Evolutionary conservation across 2,329 filamentous ascomycete genomes (phyloP).

Genomic region (Diplodia scrobiculata): DNA sequence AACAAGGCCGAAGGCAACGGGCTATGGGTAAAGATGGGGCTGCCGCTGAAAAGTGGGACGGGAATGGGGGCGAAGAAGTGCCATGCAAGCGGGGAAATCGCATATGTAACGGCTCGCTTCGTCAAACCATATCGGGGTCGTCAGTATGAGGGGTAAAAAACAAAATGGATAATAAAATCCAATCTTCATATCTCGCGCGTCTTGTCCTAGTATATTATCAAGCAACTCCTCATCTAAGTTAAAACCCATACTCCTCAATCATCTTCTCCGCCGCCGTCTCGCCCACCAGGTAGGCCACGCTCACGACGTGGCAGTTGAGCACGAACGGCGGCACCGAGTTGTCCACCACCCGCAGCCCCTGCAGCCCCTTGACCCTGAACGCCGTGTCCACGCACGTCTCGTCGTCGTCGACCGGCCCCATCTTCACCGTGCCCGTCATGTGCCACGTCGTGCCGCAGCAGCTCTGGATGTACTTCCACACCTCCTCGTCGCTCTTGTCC

Average conservation of each 20-base stretch:
- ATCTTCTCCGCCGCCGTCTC: slow-evolving; percentile 42
- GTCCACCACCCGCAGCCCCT: slow-evolving; percentile 36
- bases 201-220: neutral
- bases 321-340: slow-evolving; percentile 34
- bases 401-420: slow-evolving; percentile 48
- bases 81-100: too few relatives aligned
- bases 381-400: slow-evolving; percentile 34
- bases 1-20: neutral
- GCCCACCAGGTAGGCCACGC: slow-evolving; percentile 40
- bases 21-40: neutral
- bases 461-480: slow-evolving; percentile 51
- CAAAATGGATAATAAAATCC: too few relatives aligned
- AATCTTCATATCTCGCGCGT: neutral
- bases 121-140: too few relatives aligned
- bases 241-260: slow-evolving; percentile 36
- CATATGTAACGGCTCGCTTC: too few relatives aligned
- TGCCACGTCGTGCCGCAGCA: slow-evolving; percentile 56
- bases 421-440: slow-evolving; percentile 59
- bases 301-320: slow-evolving; percentile 24
- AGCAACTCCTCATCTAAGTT: neutral
- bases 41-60: neutral
- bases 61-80: neutral
- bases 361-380: slow-evolving; percentile 34
- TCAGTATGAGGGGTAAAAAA: too few relatives aligned
- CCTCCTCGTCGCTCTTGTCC: slow-evolving; percentile 57